phyloP scores from a whole-genome alignment of 441 rosid genomes.

The Populus trichocarpa region DNA sequence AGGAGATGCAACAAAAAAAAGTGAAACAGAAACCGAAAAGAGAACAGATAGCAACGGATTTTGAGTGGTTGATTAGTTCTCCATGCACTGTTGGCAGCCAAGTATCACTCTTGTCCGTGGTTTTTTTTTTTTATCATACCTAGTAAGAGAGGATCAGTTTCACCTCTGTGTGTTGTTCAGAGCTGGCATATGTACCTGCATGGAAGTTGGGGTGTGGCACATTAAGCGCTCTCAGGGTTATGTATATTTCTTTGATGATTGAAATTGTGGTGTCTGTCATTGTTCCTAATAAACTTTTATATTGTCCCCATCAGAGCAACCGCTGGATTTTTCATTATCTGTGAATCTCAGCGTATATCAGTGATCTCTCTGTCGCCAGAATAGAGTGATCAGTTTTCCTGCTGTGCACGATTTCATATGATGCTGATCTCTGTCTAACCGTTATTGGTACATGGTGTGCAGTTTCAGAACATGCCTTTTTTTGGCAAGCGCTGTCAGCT shows the following conservation, averaged over 20 bases:
- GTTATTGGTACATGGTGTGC: background rate
- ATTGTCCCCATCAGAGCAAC: background rate
- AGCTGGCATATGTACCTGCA: background rate
- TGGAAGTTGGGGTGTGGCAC: background rate
- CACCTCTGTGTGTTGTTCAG: conserved; percentile 1
- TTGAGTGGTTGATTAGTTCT: background rate
- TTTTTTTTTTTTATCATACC: background rate
- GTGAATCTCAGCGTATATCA: background rate
- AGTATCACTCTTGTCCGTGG: background rate
- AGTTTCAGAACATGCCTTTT: background rate
- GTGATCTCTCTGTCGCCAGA: background rate
- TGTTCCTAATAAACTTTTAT: background rate
- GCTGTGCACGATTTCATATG: background rate
- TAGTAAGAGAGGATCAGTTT: background rate
- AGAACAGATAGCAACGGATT: background rate
- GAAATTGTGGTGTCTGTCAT: background rate
- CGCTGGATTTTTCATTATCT: background rate
- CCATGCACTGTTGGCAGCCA: background rate
- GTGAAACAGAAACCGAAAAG: background rate
- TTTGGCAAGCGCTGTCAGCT: background rate
- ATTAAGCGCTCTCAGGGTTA: background rate
- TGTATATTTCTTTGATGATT: background rate
- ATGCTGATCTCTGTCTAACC: background rate
- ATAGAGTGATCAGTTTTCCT: background rate
- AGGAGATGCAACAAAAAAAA: background rate